These are phyloP conservation scores for Talaromyces rugulosus DNA, from an alignment of 2,329 filamentous ascomycete species.

Conservation along the genomic window DNA sequence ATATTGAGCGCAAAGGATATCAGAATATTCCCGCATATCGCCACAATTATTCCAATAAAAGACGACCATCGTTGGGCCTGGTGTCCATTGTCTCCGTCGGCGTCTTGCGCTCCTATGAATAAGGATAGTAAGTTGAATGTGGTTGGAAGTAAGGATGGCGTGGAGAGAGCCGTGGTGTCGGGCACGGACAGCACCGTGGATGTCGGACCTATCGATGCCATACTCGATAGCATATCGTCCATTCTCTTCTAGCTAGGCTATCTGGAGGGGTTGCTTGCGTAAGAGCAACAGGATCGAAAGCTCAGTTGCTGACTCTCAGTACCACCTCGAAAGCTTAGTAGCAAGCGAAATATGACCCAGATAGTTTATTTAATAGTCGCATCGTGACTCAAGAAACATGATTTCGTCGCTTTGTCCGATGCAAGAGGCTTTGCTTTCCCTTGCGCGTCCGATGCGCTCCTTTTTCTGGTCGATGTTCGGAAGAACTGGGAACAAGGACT, in stretches of 20 bases:
- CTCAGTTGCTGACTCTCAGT: neutral
- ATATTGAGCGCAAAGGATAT: constrained; percentile 96
- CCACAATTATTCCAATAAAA: constrained; percentile 88
- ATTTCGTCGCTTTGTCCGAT: neutral
- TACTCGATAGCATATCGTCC: neutral
- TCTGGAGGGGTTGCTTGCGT: neutral
- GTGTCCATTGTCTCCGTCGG: constrained; percentile 17
- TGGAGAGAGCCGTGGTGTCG: neutral
- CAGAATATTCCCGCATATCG: constrained; percentile 86
- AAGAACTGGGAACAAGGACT: neutral
- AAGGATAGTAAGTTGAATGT: constrained; percentile 16
- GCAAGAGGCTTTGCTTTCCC: neutral
- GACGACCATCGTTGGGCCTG: constrained; percentile 65
- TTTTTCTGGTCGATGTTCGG: neutral
- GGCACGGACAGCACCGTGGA: neutral
- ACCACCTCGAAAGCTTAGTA: neutral
- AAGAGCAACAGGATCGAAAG: neutral
- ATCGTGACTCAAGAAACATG: neutral
- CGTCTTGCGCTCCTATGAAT: constrained; percentile 13
- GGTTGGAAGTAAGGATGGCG: constrained; percentile 15
- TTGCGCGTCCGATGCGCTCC: neutral
- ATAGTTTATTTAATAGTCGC: neutral
- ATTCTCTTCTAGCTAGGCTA: neutral
- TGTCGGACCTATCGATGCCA: neutral
- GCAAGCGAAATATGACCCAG: neutral